These are phyloP conservation scores for Boletellus deceptivus DNA, from an alignment of 1,284 basidiomycete genomes.

Conservation along the genomic window DNA sequence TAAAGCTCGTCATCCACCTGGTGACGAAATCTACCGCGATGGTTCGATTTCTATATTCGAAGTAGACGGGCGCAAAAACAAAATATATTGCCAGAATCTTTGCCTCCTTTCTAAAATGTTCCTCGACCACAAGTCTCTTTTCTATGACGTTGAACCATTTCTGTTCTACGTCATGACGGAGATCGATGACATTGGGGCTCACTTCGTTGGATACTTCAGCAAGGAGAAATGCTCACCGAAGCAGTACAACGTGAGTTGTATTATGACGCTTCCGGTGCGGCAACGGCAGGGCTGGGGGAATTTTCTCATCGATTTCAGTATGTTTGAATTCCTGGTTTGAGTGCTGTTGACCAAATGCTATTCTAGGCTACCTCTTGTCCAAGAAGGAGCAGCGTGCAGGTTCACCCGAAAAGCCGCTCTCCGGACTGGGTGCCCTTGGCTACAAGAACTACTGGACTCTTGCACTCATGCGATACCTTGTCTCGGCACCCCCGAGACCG, in stretches of 20 bases:
- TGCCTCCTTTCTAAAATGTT: constrained; percentile 99
- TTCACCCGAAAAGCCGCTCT: constrained; percentile 92
- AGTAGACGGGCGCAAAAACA: constrained; percentile 97
- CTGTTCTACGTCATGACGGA: constrained; percentile 98
- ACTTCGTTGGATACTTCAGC: constrained; percentile 98
- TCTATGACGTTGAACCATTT: constrained; percentile 99
- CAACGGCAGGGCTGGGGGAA: constrained; percentile 96
- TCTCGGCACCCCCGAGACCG: constrained; percentile 55
- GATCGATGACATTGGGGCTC: constrained; percentile 83
- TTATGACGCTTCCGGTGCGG: constrained; percentile 96
- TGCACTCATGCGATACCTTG: constrained; percentile 83
- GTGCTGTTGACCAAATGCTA: constrained; percentile 2
- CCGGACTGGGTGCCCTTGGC: constrained; percentile 84
- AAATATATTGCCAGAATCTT: constrained; percentile 99
- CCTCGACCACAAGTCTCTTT: constrained; percentile 98
- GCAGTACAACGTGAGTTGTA: constrained; percentile 98
- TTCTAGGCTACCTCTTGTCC: constrained; percentile 88
- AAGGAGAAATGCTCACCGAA: constrained; percentile 98
- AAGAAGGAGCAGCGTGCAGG: constrained; percentile 90
- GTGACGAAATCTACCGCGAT: constrained; percentile 98
- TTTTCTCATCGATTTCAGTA: constrained; percentile 94
- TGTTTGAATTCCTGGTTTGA: constrained; percentile 37
- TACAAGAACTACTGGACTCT: constrained; percentile 97
- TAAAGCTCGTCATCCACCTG: constrained; percentile 92
- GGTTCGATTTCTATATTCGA: constrained; percentile 90